phyloP scores from a whole-genome alignment of 192 early-diverging fungal genomes.

The Backusella luteola region DNA sequence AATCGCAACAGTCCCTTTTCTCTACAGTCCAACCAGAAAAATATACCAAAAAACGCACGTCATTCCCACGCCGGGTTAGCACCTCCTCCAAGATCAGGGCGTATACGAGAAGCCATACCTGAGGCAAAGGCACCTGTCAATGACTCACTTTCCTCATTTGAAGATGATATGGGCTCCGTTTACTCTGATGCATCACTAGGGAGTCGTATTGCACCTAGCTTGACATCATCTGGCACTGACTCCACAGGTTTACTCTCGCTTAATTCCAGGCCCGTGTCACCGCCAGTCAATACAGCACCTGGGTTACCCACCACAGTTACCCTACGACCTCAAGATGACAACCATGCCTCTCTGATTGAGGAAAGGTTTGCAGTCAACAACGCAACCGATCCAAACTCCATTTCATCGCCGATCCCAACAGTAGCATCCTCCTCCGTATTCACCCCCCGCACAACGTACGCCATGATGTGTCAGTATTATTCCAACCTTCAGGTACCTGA shows the following conservation, averaged over 20 bases:
- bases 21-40: not conserved
- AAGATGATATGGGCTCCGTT: slow-evolving; percentile 1
- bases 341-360: slow-evolving; percentile 9
- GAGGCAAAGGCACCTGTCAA: not conserved
- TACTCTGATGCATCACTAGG: slow-evolving; percentile 12
- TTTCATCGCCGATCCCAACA: slow-evolving; percentile 16
- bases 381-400: not conserved
- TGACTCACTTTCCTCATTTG: not conserved
- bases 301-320: slow-evolving; percentile 14
- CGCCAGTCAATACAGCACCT: slow-evolving; percentile 9
- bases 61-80: not conserved
- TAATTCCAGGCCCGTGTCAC: slow-evolving; percentile 20
- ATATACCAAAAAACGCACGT: not conserved
- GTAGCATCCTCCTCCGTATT: slow-evolving; percentile 22
- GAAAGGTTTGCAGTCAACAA: slow-evolving; percentile 4
- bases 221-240: slow-evolving; percentile 20
- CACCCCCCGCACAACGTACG: slow-evolving; percentile 11
- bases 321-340: slow-evolving; percentile 16
- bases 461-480: not conserved
- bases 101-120: slow-evolving; percentile 5
- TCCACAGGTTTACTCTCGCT: slow-evolving; percentile 8
- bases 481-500: not conserved
- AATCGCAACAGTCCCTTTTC: not conserved
- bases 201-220: slow-evolving; percentile 17
- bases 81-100: slow-evolving; percentile 10